Base-by-base conservation (phyloP, 495 filamentous ascomycete genomes). In the Aspergillus wentii region DNA sequence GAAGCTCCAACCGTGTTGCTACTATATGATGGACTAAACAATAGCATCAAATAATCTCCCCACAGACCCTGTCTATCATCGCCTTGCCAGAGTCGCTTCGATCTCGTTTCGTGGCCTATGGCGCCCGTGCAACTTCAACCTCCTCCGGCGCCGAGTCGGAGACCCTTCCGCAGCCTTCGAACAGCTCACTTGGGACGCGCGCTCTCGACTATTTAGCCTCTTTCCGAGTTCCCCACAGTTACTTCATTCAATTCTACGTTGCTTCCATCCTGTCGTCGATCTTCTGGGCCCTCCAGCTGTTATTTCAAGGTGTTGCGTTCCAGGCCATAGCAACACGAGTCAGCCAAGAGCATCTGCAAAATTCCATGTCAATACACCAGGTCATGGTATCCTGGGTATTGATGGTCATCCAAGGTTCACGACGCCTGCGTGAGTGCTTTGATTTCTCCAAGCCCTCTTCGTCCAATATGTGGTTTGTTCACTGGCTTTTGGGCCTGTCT, bases 231-330 rank as follows among this genome's bases (percentile, higher is more conserved):
- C 89, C 94, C 3, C 92, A 96, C 57, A 66, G 72, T 35, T 98
- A 82, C 72, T 98, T 98, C 62, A 72, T 64, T 6, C 82, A 89
- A 39, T 98, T 95, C 61, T 98, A 98, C 52, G 52, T 86, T 22
- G 53, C 77, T 15, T 94, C 85, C 1, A 48, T 91, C 2, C 47
- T 66, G 4, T 82, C 79, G 28, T 90, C 83, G 1, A 37, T 81
- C 3, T 86, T 95, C 59, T 96, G 92, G 90, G 71, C 66, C 0
- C 29, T 52, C 25, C 86, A 95, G 56, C 71, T 87, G n/a, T 45
- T 78, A 14, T 55, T 45, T 10, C 62, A 71, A 34, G 88, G 86
- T 1, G 34, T 38, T 2, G 49, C 73, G 11, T 71, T 69, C 44
- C 48, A 56, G 33, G 54, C 53, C n/a, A 48, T 71, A 8, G 61